A percentile compares a stretch with the other conserved stretches of the same genome.
Conservation (phyloP, 331 rosid genomes). For the Stylosanthes scabra region DNA sequence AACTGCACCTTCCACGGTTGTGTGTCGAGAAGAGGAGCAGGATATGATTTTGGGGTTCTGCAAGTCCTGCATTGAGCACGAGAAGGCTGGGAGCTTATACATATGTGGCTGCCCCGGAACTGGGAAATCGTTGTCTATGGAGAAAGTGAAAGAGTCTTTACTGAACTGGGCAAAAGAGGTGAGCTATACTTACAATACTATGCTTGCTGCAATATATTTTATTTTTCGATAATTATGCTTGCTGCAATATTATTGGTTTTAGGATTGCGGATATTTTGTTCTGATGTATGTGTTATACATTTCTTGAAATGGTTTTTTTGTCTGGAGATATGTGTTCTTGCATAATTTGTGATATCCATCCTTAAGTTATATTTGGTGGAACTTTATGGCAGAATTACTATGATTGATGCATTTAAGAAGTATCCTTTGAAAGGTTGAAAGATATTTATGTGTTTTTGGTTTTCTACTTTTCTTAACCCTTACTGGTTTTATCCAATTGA, state of each 20-base stretch:
- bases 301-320: not conserved
- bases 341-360: not conserved
- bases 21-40: constrained; percentile 87
- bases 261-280: not conserved
- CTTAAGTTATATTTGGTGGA: no score
- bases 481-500: not conserved
- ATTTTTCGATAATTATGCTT: no score
- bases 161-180: constrained; percentile 78
- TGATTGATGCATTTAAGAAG: not conserved
- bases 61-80: constrained; percentile 65
- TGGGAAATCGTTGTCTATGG: constrained; percentile 83
- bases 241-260: not conserved
- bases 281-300: not conserved
- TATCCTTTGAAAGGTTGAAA: not conserved
- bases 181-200: constrained; percentile 13
- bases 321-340: not conserved
- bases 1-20: constrained; percentile 60
- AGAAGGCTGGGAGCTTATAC: constrained; percentile 80
- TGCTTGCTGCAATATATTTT: no score
- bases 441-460: not conserved
- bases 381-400: not conserved
- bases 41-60: constrained; percentile 72
- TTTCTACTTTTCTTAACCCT: not conserved
- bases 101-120: constrained; percentile 95
- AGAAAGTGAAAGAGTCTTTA: constrained; percentile 64